Base-by-base conservation (phyloP, 2,329 filamentous ascomycete species). In the Exophiala mesophila region DNA sequence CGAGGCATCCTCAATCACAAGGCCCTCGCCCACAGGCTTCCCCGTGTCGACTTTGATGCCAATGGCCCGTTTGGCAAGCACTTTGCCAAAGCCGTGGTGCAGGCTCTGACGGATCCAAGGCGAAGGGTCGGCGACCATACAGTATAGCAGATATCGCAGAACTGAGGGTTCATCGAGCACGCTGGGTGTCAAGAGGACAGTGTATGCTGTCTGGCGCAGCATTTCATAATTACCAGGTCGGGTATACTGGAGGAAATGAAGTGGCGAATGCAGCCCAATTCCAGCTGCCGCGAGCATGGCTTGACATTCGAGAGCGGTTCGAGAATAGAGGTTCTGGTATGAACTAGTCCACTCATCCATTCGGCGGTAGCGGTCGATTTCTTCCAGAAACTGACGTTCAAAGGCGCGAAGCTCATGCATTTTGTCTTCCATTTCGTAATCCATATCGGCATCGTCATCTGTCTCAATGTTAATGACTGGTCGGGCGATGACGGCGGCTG, bases 271-370 rank as follows among this genome's bases (percentile, higher is more conserved):
- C 7, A 73, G 70, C 31, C 74, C 67, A 24, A 77, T 67, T 8
- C 70, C 71, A 5, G 70, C 72, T 48, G 72, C 66, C 50, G 74
- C 73, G 13, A 82, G 63, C 50, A 69, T 69, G 47, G 71, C 65
- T 46, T 78, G 69, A 59, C 78, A 81, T n/a, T 75, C 68, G 13
- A 83, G 64, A 15, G 78, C 77, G 9, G 78, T 78, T 9, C 70
- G 69, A 1, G 79, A 77, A 58, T 80, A 80, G 17, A 81, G 63
- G 52, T 83, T 83, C 41, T 81, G 78, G 55, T 74, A 81, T 0
- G 79, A 82, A 28, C 76, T 73, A 2, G 78, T 77, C 77, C 78
- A 83, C 58, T 83, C 79, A 52, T 83, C 79, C 58, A 82, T 76
- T 24, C 79, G 70, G 41, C 78, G 68, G 49, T 81, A 78, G 21